Base-by-base conservation (phyloP, 2,329 filamentous ascomycete genomes). In the Samsoniella hepiali region DNA sequence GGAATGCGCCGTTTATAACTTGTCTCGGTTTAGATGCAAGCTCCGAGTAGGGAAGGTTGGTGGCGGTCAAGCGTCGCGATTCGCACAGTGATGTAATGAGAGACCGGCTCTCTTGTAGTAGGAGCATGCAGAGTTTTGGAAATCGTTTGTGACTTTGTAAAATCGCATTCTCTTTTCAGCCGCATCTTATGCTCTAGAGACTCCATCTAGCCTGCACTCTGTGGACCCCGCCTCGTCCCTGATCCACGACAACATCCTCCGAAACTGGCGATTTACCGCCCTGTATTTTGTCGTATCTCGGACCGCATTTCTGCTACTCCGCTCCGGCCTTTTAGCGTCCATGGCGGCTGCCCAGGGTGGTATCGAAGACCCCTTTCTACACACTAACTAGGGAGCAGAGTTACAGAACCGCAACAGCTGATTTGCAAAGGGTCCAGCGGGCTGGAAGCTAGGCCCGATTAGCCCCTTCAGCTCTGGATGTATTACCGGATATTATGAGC, bases 271-370 rank as follows among this genome's bases (percentile, higher is more conserved):
- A 9, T 44, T 6, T 13, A 27, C 3, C 51, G 34, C 15, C 5
- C 32, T 32, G 49, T 27, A 8, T 44, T 27, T n/a, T 10, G 29
- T 61, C 58, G 58, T 61, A 54, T 55, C 55, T 61, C 58, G 58
- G 29, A 38, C 40, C 50, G 40, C 40, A 44, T 34, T 4, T 22
- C 27, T 31, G 15, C 3, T 40, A 17, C 58, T 61, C 58, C 50
- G 49, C 58, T 47, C 13, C 38, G 44, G 45, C 38, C 17, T 17
- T 22, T 61, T 36, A 61, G 58, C 49, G 49, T 47, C 44, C 45
- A 32, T 54, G 49, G 47, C 56, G 56, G 56, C 32, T 29, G 32
- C 56, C 1, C 22, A 22, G 22, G 22, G 22, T 22, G 22, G 22
- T 22, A 22, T 22, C 22, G 22, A 22, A 22, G 22, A 22, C 22